Evolutionary conservation across 2,329 filamentous ascomycete genomes (phyloP).

Genomic region (Botrytis pseudocinerea): DNA sequence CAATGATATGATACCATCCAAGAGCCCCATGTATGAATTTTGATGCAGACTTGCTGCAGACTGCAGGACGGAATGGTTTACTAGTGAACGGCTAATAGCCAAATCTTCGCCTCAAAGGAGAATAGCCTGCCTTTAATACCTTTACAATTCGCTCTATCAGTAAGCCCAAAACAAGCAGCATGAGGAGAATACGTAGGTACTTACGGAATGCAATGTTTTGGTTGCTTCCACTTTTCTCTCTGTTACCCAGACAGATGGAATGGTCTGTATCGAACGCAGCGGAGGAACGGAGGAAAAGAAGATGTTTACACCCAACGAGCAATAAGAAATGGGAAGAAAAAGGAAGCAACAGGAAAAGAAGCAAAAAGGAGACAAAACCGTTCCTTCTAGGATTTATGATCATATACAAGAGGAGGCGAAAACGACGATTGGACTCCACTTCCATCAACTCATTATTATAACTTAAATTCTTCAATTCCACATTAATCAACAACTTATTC

Average conservation of each 20-base stretch:
- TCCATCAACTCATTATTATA: not conserved
- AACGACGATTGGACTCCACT: slow-evolving; percentile 1
- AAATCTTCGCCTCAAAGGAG: slow-evolving; percentile 4
- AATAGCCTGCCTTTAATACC: not conserved
- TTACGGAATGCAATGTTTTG: not conserved
- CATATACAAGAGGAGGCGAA: not conserved
- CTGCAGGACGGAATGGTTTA: not conserved
- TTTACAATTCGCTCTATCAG: not conserved
- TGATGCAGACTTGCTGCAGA: not conserved
- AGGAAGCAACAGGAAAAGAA: not conserved
- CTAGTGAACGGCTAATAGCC: slow-evolving; percentile 13
- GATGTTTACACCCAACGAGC: not conserved
- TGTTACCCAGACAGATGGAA: not conserved
- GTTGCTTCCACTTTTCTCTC: slow-evolving; percentile 1
- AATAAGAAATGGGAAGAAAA: not conserved
- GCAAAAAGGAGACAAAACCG: not conserved
- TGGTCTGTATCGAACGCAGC: not conserved
- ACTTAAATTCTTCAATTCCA: slow-evolving; percentile 30
- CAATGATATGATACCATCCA: slow-evolving; percentile 31
- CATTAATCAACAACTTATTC: not conserved
- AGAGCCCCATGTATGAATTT: slow-evolving; percentile 30
- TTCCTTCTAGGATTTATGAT: not conserved
- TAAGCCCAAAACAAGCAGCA: slow-evolving; percentile 4
- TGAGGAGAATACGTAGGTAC: not conserved
- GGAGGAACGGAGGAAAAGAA: not conserved